phyloP scores from a whole-genome alignment of 805 yeast species.

The Pichia pseudocactophila region DNA sequence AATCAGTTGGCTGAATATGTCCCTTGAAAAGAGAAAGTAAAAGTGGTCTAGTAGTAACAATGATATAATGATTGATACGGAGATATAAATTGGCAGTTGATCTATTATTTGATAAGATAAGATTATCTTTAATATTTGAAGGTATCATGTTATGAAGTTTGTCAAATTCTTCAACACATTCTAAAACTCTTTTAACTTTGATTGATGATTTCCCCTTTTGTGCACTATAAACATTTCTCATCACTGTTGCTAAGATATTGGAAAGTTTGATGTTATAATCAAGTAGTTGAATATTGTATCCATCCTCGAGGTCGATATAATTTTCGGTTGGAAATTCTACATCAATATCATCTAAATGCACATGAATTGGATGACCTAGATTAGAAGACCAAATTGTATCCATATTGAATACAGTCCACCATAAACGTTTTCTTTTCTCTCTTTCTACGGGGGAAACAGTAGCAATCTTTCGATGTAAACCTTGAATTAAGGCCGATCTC shows the following conservation, averaged over 20 bases:
- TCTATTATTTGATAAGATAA: conserved; percentile 14
- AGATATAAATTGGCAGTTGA: conserved; percentile 27
- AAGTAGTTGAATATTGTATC: conserved; percentile 21
- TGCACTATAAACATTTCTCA: conserved; percentile 21
- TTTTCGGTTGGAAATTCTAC: conserved; percentile 19
- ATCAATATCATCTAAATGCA: conserved; percentile 23
- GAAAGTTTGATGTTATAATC: conserved; percentile 16
- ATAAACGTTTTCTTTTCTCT: conserved; percentile 26
- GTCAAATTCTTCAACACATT: conserved; percentile 19
- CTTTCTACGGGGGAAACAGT: conserved; percentile 13
- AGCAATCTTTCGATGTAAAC: conserved; percentile 22
- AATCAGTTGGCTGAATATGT: conserved; percentile 13
- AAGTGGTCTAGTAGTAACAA: conserved; percentile 28
- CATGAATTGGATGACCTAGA: conserved; percentile 28
- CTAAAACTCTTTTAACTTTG: conserved; percentile 18
- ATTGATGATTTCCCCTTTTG: conserved; percentile 17
- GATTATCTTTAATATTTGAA: conserved; percentile 12
- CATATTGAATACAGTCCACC: conserved; percentile 31
- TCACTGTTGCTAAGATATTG: conserved; percentile 18
- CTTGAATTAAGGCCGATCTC: conserved; percentile 23
- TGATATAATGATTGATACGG: conserved; percentile 25
- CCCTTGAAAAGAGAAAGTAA: conserved; percentile 26
- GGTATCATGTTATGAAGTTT: conserved; percentile 20
- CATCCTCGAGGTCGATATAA: conserved; percentile 19
- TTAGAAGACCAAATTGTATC: conserved; percentile 27